A percentile compares a stretch with the other conserved stretches of the same genome.
Evolutionary conservation across 2,329 filamentous ascomycete genomes (phyloP).

Genomic region (Scytalidium sp.): DNA sequence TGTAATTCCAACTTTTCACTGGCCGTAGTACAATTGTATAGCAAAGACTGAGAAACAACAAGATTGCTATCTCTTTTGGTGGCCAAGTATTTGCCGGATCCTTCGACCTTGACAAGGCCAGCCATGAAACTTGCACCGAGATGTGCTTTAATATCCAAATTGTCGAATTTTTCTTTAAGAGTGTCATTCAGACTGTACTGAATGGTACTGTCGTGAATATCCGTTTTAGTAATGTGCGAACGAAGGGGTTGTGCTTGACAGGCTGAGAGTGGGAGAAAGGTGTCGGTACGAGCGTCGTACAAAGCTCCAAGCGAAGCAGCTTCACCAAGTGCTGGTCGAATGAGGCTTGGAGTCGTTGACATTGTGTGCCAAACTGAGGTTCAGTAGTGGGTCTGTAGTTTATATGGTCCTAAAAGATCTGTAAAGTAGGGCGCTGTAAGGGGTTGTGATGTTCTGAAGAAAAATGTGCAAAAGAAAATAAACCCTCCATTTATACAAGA

Average conservation of each 20-base stretch:
- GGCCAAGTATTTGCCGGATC: constrained; percentile 11
- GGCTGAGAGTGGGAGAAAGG: constrained; percentile 11
- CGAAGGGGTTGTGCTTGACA: no score
- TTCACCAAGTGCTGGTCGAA: constrained; percentile 16
- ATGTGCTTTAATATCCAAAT: constrained; percentile 11
- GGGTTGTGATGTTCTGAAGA: no score
- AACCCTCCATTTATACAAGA: no score
- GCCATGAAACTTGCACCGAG: constrained; percentile 17
- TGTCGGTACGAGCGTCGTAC: constrained; percentile 18
- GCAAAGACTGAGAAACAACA: constrained; percentile 10
- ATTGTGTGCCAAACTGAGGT: no score
- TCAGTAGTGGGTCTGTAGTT: no score
- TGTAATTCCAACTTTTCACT: constrained; percentile 12
- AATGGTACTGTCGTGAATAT: not conserved
- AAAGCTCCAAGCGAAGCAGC: constrained; percentile 13
- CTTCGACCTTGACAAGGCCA: constrained; percentile 9
- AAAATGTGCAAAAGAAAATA: no score
- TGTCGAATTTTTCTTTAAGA: constrained; percentile 13
- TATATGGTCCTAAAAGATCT: no score
- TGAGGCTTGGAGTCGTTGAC: no score
- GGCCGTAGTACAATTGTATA: constrained; percentile 11
- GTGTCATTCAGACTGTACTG: constrained; percentile 7
- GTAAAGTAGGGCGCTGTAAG: no score
- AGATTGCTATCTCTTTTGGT: constrained; percentile 8
- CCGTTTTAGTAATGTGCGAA: constrained; percentile 1